A percentile compares a stretch with the other conserved stretches of the same genome.
These are phyloP conservation scores for Penicillium sp. DNA, from an alignment of 2,329 filamentous ascomycete species.

Conservation along the genomic window DNA sequence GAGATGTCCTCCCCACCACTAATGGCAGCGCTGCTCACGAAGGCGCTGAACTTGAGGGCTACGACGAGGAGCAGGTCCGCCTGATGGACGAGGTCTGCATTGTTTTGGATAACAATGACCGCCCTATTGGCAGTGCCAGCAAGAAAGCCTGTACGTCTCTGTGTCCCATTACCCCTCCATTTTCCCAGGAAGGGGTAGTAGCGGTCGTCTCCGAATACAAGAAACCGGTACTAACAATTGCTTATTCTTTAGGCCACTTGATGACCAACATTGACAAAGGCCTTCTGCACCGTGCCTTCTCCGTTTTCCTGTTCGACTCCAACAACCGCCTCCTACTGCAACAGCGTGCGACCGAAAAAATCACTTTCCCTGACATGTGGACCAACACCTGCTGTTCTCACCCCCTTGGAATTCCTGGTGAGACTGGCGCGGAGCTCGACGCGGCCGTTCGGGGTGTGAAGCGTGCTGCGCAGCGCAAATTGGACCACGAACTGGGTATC, in stretches of 20 bases:
- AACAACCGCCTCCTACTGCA: conserved; percentile 90
- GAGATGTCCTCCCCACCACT: conserved; percentile 48
- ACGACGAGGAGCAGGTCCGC: conserved; percentile 96
- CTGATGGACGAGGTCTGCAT: conserved; percentile 99
- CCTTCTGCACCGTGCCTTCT: conserved; percentile 94
- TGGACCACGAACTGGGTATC: conserved; percentile 94
- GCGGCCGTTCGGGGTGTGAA: conserved; percentile 84
- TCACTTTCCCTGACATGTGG: conserved; percentile 99
- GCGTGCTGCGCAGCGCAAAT: conserved; percentile 86
- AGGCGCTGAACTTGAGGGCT: conserved; percentile 73
- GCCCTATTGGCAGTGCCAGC: conserved; percentile 91
- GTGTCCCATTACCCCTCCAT: not conserved
- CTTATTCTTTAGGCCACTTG: conserved; percentile 69
- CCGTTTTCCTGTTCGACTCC: conserved; percentile 94
- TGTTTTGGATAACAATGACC: conserved; percentile 86
- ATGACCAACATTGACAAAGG: conserved; percentile 99
- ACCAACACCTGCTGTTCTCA: conserved; percentile 99
- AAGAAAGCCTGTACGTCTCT: conserved; percentile 85
- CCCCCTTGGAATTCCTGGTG: conserved; percentile 83
- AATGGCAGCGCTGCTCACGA: conserved; percentile 46
- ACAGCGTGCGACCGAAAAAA: conserved; percentile 94
- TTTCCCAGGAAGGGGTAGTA: conserved; percentile 11
- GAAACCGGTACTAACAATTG: conserved; percentile 11
- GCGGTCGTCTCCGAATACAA: not conserved
- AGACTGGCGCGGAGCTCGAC: conserved; percentile 79